Base-by-base conservation (phyloP, 345 rosid genomes). In the Camelina neglecta region DNA sequence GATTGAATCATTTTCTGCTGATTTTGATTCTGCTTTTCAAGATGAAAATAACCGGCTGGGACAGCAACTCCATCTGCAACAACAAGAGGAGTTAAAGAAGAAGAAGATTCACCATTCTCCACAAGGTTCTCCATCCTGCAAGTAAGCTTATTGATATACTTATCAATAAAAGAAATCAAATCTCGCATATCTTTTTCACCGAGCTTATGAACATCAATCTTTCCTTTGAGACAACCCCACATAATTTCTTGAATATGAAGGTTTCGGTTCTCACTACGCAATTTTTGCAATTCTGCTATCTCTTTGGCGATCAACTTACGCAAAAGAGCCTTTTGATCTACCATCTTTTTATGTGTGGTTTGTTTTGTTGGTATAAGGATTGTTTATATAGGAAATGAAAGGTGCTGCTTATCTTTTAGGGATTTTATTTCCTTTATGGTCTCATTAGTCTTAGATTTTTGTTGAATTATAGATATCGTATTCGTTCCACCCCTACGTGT, bases 321-420 rank as follows among this genome's bases (percentile, higher is more conserved):
- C 16, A 24, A 7, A 21, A 26, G 69, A 3, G 1, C 0, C 8
- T 3, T 1, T 39, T 75, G 69, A 18, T 50, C 7, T 9, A 12
- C 5, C 69, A 50, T 60, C 4, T 5, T 75, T 11, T 50, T 75
- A 4, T 38, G 4, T 54, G 23, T 60, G n/a, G 48, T 59, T 16
- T 24, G 42, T 23, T 29, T 24, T 45, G 41, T 9, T 29, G n/a
- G 36, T 18, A 12, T 8, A 11, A 35, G 0, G 9, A 24, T 24
- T 8, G 23, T 44, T 64, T 54, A 29, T 73, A 64, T 73, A 72
- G 8, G n/a, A 45, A 45, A 45, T 4, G 11, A 11, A 31, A 38
- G 11, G 7, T 11, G 33, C 3, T 10, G 3, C 24, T 24, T 31
- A 48, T 15, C 21, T 13, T 38, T 8, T 8, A 54, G 16, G 31